phyloP scores from a whole-genome alignment of 805 yeast genomes.

The Saccharomyces paradoxus region DNA sequence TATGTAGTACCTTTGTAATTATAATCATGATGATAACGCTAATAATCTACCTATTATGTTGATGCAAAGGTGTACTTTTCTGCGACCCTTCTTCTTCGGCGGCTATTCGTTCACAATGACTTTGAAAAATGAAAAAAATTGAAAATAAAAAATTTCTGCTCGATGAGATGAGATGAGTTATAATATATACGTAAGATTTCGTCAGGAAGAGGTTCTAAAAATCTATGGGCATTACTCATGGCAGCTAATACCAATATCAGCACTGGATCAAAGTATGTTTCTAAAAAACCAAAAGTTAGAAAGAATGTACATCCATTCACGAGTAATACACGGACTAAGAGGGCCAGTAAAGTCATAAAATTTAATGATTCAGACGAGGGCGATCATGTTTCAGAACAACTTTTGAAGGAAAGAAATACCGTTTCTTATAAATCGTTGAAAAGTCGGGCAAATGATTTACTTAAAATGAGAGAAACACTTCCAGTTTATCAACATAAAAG shows the following conservation, averaged over 20 bases:
- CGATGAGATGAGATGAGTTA: slow-evolving; percentile 11
- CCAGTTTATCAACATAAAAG: slow-evolving; percentile 73
- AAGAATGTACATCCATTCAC: slow-evolving; percentile 11
- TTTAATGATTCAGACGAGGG: slow-evolving; percentile 31
- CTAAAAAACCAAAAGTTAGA: slow-evolving; percentile 1
- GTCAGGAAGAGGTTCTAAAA: neutral
- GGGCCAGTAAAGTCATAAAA: slow-evolving; percentile 28
- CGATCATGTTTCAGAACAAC: slow-evolving; percentile 12
- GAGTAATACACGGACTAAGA: slow-evolving; percentile 2
- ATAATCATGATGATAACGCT: neutral
- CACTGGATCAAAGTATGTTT: neutral
- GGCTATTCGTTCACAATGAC: neutral
- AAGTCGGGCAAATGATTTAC: slow-evolving; percentile 35
- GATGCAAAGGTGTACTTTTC: neutral
- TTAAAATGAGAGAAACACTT: slow-evolving; percentile 46
- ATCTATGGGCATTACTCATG: neutral
- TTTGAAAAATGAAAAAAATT: neutral
- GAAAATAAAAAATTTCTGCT: neutral
- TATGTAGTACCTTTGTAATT: neutral
- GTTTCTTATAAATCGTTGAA: slow-evolving; percentile 27
- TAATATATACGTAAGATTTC: neutral
- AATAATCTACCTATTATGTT: neutral
- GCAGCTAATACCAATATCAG: neutral
- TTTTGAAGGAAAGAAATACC: slow-evolving; percentile 11
- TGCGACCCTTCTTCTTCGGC: neutral